Conservation (phyloP, 352 stramenopile species). For the Peronospora destructor region DNA sequence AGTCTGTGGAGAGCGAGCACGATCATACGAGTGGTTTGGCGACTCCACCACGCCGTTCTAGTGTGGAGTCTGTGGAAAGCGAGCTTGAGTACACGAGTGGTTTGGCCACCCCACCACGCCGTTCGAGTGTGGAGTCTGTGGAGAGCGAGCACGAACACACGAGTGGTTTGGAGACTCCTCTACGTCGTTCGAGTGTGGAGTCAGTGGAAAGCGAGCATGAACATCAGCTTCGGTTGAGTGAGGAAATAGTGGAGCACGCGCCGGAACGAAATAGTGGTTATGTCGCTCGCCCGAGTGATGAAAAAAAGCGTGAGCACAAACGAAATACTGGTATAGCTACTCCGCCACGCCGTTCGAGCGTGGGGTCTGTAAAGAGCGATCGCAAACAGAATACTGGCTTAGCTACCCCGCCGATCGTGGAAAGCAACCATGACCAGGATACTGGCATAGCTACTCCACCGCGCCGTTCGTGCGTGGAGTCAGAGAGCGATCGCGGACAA, state of each 20-base stretch:
- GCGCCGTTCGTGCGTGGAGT: slow-evolving; percentile 5
- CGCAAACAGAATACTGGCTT: not conserved
- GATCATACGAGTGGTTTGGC: slow-evolving; percentile 1
- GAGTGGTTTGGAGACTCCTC: not conserved
- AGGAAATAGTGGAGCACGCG: too few relatives aligned
- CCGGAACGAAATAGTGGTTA: too few relatives aligned
- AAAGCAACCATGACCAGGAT: not conserved
- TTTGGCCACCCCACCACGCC: not conserved
- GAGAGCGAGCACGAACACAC: not conserved
- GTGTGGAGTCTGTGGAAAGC: slow-evolving; percentile 10
- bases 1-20: not conserved
- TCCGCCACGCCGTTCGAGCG: slow-evolving; percentile 4
- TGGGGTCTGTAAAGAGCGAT: slow-evolving; percentile 6
- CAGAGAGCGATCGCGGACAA: not conserved
- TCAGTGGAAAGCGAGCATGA: not conserved
- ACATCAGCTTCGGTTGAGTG: not conserved
- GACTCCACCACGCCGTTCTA: slow-evolving; percentile 4
- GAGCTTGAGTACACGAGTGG: not conserved
- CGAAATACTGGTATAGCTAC: slow-evolving; percentile 20
- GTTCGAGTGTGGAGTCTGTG: slow-evolving; percentile 1
- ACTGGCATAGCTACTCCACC: not conserved
- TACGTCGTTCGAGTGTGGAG: not conserved
- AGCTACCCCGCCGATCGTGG: not conserved
- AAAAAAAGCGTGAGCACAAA: slow-evolving; percentile 8
- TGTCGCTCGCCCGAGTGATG: not conserved